phyloP scores from a whole-genome alignment of 495 filamentous ascomycete genomes.

The Talaromyces borbonicus region DNA sequence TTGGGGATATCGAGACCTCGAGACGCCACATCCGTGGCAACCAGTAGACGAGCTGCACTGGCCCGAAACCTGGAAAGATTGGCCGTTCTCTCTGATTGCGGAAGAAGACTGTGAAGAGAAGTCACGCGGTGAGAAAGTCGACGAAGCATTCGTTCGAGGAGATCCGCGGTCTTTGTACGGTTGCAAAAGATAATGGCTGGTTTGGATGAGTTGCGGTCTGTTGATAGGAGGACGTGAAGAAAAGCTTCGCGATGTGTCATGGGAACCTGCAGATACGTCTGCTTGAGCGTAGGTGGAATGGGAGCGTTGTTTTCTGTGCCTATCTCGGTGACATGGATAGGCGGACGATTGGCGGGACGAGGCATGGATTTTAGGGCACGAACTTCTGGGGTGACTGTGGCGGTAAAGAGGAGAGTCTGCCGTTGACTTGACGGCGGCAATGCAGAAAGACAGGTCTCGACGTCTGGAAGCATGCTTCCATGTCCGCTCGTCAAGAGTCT shows the following conservation, averaged over 20 bases:
- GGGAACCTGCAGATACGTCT: constrained; percentile 78
- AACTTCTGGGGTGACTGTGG: constrained; percentile 90
- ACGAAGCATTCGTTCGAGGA: constrained; percentile 76
- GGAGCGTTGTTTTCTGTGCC: constrained; percentile 55
- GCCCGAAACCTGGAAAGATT: constrained; percentile 91
- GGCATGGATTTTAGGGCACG: constrained; percentile 69
- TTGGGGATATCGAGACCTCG: constrained; percentile 92
- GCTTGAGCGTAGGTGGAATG: constrained; percentile 69
- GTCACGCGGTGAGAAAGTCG: constrained; percentile 84
- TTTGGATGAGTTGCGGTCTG: constrained; percentile 61
- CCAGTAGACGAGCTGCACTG: constrained; percentile 76
- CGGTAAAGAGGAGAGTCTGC: constrained; percentile 93
- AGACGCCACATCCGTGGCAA: constrained; percentile 94
- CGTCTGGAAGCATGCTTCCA: constrained; percentile 86
- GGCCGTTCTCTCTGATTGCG: constrained; percentile 69
- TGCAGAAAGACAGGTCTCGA: constrained; percentile 74
- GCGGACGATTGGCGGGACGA: constrained; percentile 50
- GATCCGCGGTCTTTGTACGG: constrained; percentile 75
- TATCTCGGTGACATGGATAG: constrained; percentile 84
- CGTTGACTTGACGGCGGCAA: constrained; percentile 64
- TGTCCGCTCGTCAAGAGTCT: constrained; percentile 65
- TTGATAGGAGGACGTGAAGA: constrained; percentile 80
- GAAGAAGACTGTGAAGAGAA: constrained; percentile 74
- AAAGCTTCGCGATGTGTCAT: constrained; percentile 89
- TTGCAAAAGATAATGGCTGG: constrained; percentile 92